Evolutionary conservation across 805 yeast species (phyloP).

Genomic region (Yarrowia divulgata): DNA sequence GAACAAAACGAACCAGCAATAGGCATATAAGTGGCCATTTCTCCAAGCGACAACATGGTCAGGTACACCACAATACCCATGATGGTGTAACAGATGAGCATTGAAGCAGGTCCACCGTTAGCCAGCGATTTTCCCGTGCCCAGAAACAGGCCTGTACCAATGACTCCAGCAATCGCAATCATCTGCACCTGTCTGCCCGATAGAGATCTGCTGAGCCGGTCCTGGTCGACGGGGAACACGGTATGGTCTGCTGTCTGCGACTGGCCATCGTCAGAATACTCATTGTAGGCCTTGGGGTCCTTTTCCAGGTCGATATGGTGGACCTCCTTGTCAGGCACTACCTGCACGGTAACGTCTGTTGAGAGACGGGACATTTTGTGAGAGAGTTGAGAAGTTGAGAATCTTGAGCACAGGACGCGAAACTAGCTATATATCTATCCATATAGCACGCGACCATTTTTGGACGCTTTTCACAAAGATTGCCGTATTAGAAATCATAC

Average conservation of each 20-base stretch:
- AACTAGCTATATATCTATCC: too few species aligned
- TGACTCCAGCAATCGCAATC: slow-evolving; percentile 80
- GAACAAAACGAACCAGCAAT: slow-evolving; percentile 62
- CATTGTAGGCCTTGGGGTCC: slow-evolving; percentile 15
- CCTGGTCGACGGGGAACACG: slow-evolving; percentile 25
- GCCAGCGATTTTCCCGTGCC: slow-evolving; percentile 60
- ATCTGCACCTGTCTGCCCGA: slow-evolving; percentile 62
- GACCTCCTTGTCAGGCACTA: not conserved
- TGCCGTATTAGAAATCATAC: not conserved
- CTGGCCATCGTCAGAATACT: not conserved
- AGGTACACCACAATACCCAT: slow-evolving; percentile 61
- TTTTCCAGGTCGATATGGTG: slow-evolving; percentile 4
- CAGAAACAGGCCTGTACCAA: slow-evolving; percentile 69
- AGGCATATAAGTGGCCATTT: slow-evolving; percentile 63
- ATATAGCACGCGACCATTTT: slow-evolving; percentile 7
- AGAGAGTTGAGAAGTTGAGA: not conserved
- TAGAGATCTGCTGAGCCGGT: slow-evolving; percentile 44
- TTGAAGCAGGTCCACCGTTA: slow-evolving; percentile 61
- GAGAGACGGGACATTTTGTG: slow-evolving; percentile 23
- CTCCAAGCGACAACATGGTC: slow-evolving; percentile 63
- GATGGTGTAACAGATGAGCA: slow-evolving; percentile 58
- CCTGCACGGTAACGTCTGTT: slow-evolving; percentile 27
- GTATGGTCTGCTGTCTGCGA: slow-evolving; percentile 14
- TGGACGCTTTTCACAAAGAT: not conserved
- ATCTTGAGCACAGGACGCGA: not conserved